Evolutionary conservation across 306 rosid genomes (phyloP).

Genomic region (Casuarina equisetifolia): DNA sequence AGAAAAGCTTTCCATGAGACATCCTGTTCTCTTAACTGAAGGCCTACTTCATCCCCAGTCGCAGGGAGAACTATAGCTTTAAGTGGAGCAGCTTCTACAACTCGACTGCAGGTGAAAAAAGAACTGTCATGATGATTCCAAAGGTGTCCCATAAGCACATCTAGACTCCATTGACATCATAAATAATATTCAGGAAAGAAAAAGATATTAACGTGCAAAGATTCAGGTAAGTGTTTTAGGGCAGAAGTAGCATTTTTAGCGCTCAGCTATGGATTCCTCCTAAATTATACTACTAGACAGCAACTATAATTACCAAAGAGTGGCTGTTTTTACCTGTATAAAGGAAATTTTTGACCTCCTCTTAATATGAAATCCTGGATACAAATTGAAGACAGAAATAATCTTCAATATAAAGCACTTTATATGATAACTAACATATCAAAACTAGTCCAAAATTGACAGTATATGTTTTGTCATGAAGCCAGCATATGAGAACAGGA

Average conservation of each 20-base stretch:
- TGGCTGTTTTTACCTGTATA: conserved; percentile 66
- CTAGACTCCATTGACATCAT: neutral
- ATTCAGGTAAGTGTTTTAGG: neutral
- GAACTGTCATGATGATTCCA: conserved; percentile 14
- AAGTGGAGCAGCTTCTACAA: conserved; percentile 57
- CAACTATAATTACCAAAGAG: conserved; percentile 7
- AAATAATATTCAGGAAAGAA: neutral
- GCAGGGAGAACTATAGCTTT: conserved; percentile 81
- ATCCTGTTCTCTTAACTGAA: conserved; percentile 61
- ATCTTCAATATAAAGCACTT: neutral
- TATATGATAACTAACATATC: conserved; percentile 1
- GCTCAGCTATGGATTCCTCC: neutral
- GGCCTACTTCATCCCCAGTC: conserved; percentile 48
- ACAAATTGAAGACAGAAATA: conserved; percentile 25
- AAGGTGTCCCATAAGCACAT: conserved; percentile 6
- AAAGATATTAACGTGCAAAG: neutral
- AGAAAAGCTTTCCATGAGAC: conserved; percentile 72
- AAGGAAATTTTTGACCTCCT: conserved; percentile 75
- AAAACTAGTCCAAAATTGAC: conserved; percentile 6
- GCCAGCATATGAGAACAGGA: neutral
- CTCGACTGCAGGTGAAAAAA: conserved; percentile 57
- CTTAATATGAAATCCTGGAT: conserved; percentile 87
- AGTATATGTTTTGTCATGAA: neutral
- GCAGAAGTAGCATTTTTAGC: neutral
- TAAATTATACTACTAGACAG: conserved; percentile 2